These are phyloP conservation scores for Jimgerdemannia lactiflua DNA, from an alignment of 192 early-diverging fungal genomes.

Conservation along the genomic window DNA sequence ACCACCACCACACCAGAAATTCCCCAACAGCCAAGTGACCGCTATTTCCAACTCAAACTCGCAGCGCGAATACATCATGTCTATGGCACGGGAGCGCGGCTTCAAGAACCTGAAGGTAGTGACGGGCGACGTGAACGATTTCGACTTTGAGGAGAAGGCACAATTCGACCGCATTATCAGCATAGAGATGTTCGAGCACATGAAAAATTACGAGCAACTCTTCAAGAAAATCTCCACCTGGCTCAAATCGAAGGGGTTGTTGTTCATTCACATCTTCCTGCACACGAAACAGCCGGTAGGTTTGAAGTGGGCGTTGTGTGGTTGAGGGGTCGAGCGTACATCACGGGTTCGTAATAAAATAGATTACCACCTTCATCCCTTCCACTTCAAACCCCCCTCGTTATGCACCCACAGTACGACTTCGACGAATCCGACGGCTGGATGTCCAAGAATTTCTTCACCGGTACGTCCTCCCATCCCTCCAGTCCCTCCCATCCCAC, in stretches of 20 bases:
- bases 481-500: not conserved
- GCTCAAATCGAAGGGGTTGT: conserved; percentile 51
- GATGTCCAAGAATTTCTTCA: conserved; percentile 66
- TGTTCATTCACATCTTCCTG: conserved; percentile 64
- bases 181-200: conserved; percentile 67
- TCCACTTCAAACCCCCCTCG: not conserved
- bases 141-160: conserved; percentile 35
- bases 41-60: conserved; percentile 57
- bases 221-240: conserved; percentile 54
- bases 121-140: conserved; percentile 55
- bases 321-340: not conserved
- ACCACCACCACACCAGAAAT: conserved; percentile 26
- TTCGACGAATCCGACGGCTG: conserved; percentile 53
- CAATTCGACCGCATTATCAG: conserved; percentile 51
- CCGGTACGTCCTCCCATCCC: conserved; percentile 47
- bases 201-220: conserved; percentile 59
- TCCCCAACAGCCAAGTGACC: conserved; percentile 52
- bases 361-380: no score
- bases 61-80: conserved; percentile 50
- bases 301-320: not conserved
- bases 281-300: conserved; percentile 41
- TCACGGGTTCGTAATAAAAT: not conserved
- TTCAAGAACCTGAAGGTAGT: conserved; percentile 52
- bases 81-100: conserved; percentile 28
- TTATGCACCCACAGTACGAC: conserved; percentile 34